Base-by-base conservation (phyloP, 768 basidiomycete genomes). In the Rhodotorula sphaerocarpa region DNA sequence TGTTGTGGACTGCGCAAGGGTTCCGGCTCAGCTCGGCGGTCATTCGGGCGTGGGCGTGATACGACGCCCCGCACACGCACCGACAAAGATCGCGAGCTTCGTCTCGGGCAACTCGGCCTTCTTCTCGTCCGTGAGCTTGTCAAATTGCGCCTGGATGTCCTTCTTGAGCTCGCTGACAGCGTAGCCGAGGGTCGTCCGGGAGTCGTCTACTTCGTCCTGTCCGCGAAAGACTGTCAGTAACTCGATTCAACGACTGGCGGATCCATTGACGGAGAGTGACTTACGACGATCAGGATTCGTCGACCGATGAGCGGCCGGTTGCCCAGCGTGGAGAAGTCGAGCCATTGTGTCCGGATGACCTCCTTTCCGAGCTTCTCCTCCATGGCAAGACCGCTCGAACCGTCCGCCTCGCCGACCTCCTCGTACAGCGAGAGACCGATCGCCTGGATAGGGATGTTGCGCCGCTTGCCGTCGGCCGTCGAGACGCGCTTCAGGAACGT, bases 401-500 rank as follows among this genome's bases (percentile, higher is more conserved):
- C 59, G 55, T 72, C 61, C 41, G 56, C 53, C 20, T 47, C 44
- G 36, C 67, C 72, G 23, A 97, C 79, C 31, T 87, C 83, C 74
- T 99, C 95, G 71, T 99, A 99, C 5, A 99, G 80, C 9, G 90
- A 92, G 36, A 99, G 82, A 3, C 95, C 92, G 67, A 99, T 96
- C 7, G 95, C 93, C 55, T 64, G 63, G 36, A 69, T 69, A 27
- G 67, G 67, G 30, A 69, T 62, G 83, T 59, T 87, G 85, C 70
- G 33, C 45, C 80, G 80, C 3, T 82, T 79, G 23, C 81, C 75
- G 72, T 84, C 72, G 86, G 86, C 65, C 91, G 79, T 78, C 90
- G 91, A 0, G 91, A 92, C 54, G 90, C 63, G 59, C 63, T 61
- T 63, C 44, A 63, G 57, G 61, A 70, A 70, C 23, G 69, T 73